Conservation (phyloP, 768 basidiomycete genomes). For the Psilocybe sp. region DNA sequence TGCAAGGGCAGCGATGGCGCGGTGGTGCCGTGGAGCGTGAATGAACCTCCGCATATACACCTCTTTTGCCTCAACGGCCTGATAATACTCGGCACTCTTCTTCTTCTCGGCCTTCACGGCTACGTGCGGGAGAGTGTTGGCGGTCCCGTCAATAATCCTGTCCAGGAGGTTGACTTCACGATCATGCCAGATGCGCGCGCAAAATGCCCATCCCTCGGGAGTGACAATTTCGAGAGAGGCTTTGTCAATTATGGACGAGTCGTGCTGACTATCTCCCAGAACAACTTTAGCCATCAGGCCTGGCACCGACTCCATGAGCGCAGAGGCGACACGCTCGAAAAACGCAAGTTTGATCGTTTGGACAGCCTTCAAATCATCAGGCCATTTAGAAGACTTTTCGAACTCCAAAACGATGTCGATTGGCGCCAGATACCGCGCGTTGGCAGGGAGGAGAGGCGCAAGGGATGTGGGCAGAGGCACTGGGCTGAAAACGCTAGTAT, state of each 20-base stretch:
- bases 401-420: constrained; percentile 84
- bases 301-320: constrained; percentile 50
- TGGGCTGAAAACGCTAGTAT: constrained; percentile 82
- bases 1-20: constrained; percentile 72
- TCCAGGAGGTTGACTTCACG: constrained; percentile 80
- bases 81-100: constrained; percentile 47
- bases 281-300: constrained; percentile 60
- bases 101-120: constrained; percentile 28
- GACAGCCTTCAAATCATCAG: constrained; percentile 88
- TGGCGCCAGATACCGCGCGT: constrained; percentile 63
- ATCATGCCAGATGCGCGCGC: constrained; percentile 81
- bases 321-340: constrained; percentile 74
- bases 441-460: constrained; percentile 47
- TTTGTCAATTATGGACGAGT: constrained; percentile 64
- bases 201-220: constrained; percentile 84
- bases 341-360: constrained; percentile 95
- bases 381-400: constrained; percentile 92
- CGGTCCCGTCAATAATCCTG: constrained; percentile 52
- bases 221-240: constrained; percentile 75
- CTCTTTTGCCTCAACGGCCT: constrained; percentile 55
- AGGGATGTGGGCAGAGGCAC: constrained; percentile 61
- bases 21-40: constrained; percentile 81
- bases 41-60: constrained; percentile 71
- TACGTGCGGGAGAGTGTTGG: constrained; percentile 35
- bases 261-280: constrained; percentile 43